Base-by-base conservation (phyloP, 2,329 filamentous ascomycete genomes). In the Dothidotthia symphoricarpi region DNA sequence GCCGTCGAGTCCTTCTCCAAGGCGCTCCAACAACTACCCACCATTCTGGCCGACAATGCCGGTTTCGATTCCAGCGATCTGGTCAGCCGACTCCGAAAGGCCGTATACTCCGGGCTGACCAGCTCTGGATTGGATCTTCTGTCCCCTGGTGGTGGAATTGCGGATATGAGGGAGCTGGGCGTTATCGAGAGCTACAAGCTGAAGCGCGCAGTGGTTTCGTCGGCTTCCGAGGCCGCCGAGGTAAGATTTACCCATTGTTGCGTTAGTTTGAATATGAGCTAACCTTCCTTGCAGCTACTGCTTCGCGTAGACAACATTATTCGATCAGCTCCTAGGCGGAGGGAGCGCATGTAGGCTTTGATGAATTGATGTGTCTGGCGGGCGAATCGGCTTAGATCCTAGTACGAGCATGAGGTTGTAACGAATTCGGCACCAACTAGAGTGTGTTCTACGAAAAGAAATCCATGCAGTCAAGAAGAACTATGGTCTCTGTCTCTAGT, bases 121-220 rank as follows among this genome's bases (percentile, higher is more conserved):
- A 95, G 85, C 44, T 95, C 91, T 36, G 93, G 93, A 14, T 74
- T 98, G 48, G 93, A 98, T 63, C 74, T 98, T 47, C 76, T 86
- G 71, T 88, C 85, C 1, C 90, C 91, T 2, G 91, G 93, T 27
- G 93, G 93, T 43, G 90, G 89, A 29, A 88, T 98, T 60, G 79
- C 88, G 10, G 93, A 98, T 63, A 98, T 98, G 93, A 81, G 91
- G 36, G 88, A 98, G 59, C 67, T 95, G 31, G 93, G 93, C 29
- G 90, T 98, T 17, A 85, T 98, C 53, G 93, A 98, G 74, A 95
- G 88, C 69, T 97, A 96, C 77, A 98, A 98, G 78, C 74, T 98
- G 66, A 98, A 98, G 81, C 85, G 82, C 66, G 93, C 93, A n/a
- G 93, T 98, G 37, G 93, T 98, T 34, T 94, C 86, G 36, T 95